phyloP scores from a whole-genome alignment of 352 stramenopile species.

The Phytopythium mirpurense region DNA sequence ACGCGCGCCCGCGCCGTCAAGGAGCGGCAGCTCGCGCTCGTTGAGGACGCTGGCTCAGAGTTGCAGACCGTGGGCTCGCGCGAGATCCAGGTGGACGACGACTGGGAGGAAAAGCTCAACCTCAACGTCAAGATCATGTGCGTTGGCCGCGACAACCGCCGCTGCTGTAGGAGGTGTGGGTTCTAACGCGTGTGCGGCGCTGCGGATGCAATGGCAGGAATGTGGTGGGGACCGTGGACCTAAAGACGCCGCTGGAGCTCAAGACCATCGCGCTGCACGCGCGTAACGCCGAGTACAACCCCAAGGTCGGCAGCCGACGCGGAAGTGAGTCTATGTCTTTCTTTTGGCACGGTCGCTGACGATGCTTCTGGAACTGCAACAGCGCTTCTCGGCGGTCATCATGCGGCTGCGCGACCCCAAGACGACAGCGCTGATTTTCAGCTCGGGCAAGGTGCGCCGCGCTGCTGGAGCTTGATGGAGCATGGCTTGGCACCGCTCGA shows the following conservation, averaged over 20 bases:
- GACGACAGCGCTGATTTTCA: conserved; percentile 97
- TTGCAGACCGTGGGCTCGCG: conserved; percentile 36
- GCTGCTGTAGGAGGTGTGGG: no score
- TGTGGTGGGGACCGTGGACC: conserved; percentile 93
- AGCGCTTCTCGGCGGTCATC: conserved; percentile 96
- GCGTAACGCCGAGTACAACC: conserved; percentile 99
- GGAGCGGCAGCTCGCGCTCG: conserved; percentile 64
- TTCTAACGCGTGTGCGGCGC: neutral
- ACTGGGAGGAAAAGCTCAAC: conserved; percentile 77
- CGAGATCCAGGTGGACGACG: conserved; percentile 71
- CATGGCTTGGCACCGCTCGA: no score
- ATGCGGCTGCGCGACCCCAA: conserved; percentile 95
- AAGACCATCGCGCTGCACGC: conserved; percentile 96
- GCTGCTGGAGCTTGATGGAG: neutral
- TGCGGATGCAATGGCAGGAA: conserved; percentile 56
- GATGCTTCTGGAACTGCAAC: no score
- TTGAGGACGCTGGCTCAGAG: conserved; percentile 34
- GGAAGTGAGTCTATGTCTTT: no score
- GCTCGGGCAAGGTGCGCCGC: conserved; percentile 86
- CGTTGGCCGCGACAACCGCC: no score
- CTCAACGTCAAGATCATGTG: conserved; percentile 84
- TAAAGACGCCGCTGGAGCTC: conserved; percentile 94
- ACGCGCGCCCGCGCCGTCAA: conserved; percentile 51
- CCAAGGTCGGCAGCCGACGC: no score
- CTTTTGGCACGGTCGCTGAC: no score